These are phyloP conservation scores for Holtermannia corniformis DNA, from an alignment of 768 basidiomycete species.

Conservation along the genomic window DNA sequence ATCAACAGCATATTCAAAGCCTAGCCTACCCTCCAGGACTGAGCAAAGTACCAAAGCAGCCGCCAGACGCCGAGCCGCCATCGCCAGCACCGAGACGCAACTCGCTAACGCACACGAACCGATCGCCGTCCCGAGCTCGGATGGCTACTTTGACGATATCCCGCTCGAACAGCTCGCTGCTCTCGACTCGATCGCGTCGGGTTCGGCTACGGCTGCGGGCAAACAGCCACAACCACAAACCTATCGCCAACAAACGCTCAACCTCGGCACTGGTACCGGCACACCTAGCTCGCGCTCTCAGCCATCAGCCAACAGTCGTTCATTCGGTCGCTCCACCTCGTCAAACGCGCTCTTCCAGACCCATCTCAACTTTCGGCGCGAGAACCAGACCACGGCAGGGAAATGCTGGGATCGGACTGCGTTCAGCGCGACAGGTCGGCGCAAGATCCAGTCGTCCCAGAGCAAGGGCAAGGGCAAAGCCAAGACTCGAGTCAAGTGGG, in stretches of 20 bases:
- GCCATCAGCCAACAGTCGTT: background rate
- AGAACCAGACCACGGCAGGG: conserved; percentile 35
- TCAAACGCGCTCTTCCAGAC: conserved; percentile 17
- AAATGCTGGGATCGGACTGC: conserved; percentile 87
- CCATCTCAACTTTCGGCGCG: conserved; percentile 31
- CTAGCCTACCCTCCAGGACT: background rate
- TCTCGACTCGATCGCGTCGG: conserved; percentile 1
- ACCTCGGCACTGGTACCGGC: conserved; percentile 5
- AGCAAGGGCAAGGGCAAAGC: conserved; percentile 47
- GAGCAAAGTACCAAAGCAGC: background rate
- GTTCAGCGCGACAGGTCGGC: conserved; percentile 68
- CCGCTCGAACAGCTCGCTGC: no score
- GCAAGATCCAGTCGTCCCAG: conserved; percentile 46
- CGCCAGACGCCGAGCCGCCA: background rate
- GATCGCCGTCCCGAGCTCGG: background rate
- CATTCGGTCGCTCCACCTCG: conserved; percentile 2
- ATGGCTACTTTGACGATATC: background rate
- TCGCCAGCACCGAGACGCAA: conserved; percentile 1
- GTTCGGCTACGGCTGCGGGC: background rate
- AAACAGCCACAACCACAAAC: conserved; percentile 1
- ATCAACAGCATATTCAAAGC: conserved; percentile 7
- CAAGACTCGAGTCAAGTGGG: conserved; percentile 22
- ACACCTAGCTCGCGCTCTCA: no score
- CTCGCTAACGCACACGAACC: background rate
- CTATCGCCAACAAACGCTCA: conserved; percentile 12